Evolutionary conservation across 306 rosid species (phyloP), one percentile per base, ranked within the genome.

Genomic region (Cicer cuneatum): DNA sequence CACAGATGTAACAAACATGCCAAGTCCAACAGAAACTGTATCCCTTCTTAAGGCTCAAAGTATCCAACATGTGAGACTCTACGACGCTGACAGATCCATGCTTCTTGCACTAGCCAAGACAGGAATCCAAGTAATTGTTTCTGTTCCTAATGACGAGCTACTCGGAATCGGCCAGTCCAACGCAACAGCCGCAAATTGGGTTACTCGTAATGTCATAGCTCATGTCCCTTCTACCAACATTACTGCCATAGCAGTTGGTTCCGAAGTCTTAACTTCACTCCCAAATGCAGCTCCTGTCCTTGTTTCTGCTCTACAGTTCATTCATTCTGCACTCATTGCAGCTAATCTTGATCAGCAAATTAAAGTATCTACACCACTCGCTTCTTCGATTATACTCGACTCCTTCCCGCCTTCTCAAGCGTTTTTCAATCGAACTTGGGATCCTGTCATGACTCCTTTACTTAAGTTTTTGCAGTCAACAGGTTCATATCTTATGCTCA

Each of bases 401-500:
- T 94, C 98, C 7, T 91, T 94, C 84, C 98, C 98, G 15, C 98
- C 98, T 49, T 94, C 98, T 37, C 98, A 94, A 74, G 98, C 98
- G 54, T 94, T 94, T 81, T 94, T 94, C 71, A 94, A 94, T 54
- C 91, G 94, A 7, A 69, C 96, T 10, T 94, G 98, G 98, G 88
- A 94, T 65, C 96, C 91, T 0, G 97, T 94, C 72, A 90, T 94
- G 98, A 82, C 90, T 52, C 98, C 98, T 24, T 71, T 94, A 78
- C 98, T 94, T 39, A 83, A 91, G 7, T 90, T 94, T 72, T 83
- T 94, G 85, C 97, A 89, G 68, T 94, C 96, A 38, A 87, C 96
- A 0, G 94, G 86, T 16, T 94, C 98, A 14, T 83, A 79, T 78
- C 95, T 94, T 37, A 94, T 94, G 98, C 91, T 94, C 49, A 94